Conservation (phyloP, 179 eudicot species). For the Carnegiea gigantea region DNA sequence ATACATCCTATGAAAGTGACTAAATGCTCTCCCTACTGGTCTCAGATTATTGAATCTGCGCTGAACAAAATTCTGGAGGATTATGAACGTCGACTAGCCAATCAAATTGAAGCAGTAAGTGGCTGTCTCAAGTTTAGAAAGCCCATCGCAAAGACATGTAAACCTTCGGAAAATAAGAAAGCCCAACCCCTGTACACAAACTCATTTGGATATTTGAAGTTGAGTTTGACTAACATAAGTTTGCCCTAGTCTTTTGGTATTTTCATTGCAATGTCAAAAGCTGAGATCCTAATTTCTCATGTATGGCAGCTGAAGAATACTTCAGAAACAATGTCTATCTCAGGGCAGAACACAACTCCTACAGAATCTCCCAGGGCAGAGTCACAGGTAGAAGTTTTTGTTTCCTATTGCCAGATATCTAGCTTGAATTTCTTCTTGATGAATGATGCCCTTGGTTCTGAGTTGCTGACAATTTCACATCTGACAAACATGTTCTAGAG, state of each 20-base stretch:
- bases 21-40: slow-evolving; percentile 19
- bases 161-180: no score
- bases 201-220: no score
- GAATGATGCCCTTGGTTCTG: neutral
- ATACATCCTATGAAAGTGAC: neutral
- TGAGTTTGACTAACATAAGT: no score
- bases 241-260: no score
- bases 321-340: slow-evolving; percentile 33
- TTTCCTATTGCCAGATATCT: neutral
- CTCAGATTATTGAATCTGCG: slow-evolving; percentile 81
- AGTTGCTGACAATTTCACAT: slow-evolving; percentile 19
- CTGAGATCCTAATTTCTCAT: neutral
- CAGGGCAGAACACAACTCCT: slow-evolving; percentile 39
- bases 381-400: slow-evolving; percentile 39
- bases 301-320: slow-evolving; percentile 48
- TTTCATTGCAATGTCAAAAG: neutral
- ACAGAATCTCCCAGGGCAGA: slow-evolving; percentile 43
- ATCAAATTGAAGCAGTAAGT: slow-evolving; percentile 57
- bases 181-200: no score
- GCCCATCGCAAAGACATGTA: no score
- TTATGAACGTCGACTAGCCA: slow-evolving; percentile 71
- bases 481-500: slow-evolving; percentile 11
- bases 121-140: no score
- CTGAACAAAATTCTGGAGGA: slow-evolving; percentile 82
- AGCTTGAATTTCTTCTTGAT: neutral